phyloP scores from a whole-genome alignment of 768 basidiomycete genomes.

The Amanita muscaria region DNA sequence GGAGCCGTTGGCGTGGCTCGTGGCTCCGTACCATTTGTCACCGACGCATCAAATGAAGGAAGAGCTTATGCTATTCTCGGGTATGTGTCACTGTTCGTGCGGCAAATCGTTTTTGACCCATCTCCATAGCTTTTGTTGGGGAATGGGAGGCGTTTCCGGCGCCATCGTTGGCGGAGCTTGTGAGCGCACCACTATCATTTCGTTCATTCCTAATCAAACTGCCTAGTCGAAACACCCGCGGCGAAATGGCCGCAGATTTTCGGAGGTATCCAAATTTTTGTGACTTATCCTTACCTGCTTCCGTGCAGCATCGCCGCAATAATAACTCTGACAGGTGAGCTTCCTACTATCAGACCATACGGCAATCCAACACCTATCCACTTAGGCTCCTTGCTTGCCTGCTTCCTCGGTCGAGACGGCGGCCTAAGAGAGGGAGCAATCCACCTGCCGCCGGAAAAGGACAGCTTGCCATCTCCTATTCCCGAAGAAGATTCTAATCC shows the following conservation, averaged over 20 bases:
- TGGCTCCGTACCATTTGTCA: conserved; percentile 78
- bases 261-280: conserved; percentile 55
- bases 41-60: conserved; percentile 88
- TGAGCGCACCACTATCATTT: conserved; percentile 29
- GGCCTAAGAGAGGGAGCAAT: conserved; percentile 85
- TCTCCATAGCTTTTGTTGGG: conserved; percentile 77
- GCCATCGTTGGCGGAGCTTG: conserved; percentile 80
- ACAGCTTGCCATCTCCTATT: conserved; percentile 36
- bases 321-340: conserved; percentile 63
- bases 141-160: conserved; percentile 89
- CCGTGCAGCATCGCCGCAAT: conserved; percentile 74
- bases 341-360: conserved; percentile 7
- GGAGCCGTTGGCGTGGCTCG: conserved; percentile 94
- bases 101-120: conserved; percentile 6
- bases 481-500: conserved; percentile 54
- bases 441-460: conserved; percentile 73
- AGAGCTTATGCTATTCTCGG: conserved; percentile 92
- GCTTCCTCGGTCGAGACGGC: conserved; percentile 87
- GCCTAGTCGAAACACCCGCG: conserved; percentile 74
- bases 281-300: conserved; percentile 81
- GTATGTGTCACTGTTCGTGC: conserved; percentile 24
- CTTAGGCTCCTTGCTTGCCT: conserved; percentile 74
- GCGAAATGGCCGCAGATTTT: conserved; percentile 81
- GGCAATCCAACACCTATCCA: conserved; percentile 3
- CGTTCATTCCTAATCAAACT: conserved; percentile 5